A percentile compares a stretch with the other conserved stretches of the same genome.
Evolutionary conservation across 208 protist genomes (phyloP).

Genomic region (Trichomonas vaginalis): DNA sequence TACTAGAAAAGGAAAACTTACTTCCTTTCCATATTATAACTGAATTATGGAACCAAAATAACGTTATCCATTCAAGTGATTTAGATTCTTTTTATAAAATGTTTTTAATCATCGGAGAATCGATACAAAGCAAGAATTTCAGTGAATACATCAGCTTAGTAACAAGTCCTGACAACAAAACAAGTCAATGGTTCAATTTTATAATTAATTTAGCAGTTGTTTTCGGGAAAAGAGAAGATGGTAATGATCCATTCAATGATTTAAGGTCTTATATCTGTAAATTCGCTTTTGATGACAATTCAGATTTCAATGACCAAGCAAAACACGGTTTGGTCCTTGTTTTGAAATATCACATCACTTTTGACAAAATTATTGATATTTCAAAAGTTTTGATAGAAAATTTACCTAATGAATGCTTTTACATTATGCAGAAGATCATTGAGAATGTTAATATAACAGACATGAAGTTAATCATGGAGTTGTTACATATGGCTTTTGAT

Average conservation of each 20-base stretch:
- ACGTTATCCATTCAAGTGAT: background rate
- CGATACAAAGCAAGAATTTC: background rate
- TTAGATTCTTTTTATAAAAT: background rate
- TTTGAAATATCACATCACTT: background rate
- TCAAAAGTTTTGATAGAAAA: background rate
- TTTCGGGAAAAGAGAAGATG: background rate
- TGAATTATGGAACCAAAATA: background rate
- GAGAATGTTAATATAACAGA: background rate
- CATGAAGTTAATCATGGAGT: background rate
- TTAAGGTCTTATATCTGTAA: background rate
- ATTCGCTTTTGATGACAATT: background rate
- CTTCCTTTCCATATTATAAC: background rate
- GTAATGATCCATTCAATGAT: background rate
- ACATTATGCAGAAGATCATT: background rate
- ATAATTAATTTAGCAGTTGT: background rate
- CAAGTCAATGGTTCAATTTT: background rate
- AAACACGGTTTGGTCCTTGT: background rate
- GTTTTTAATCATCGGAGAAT: background rate
- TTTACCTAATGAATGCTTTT: background rate
- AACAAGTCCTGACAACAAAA: background rate
- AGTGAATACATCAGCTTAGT: background rate
- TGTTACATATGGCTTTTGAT: background rate
- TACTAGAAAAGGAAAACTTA: background rate
- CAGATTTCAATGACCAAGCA: background rate
- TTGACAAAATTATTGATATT: background rate